These are phyloP conservation scores for Paragyromitra xinjiangensis DNA, from an alignment of 495 filamentous ascomycete species.

Conservation along the genomic window DNA sequence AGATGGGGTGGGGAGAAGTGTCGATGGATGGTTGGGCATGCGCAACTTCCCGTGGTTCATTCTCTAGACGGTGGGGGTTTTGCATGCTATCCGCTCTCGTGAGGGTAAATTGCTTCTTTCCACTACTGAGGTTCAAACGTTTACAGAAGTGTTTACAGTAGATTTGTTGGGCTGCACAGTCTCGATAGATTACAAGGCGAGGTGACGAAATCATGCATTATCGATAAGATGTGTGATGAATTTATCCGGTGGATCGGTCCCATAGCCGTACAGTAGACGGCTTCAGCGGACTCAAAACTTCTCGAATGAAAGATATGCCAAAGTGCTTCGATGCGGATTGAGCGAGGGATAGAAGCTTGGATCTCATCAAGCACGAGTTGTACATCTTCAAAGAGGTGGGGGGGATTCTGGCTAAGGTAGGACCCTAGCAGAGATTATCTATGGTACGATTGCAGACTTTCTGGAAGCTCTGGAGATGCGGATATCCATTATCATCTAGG, in stretches of 20 bases:
- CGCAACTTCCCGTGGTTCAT: background rate
- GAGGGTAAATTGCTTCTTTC: background rate
- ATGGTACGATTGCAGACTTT: background rate
- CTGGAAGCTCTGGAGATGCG: background rate
- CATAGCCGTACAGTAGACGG: background rate
- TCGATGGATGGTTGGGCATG: background rate
- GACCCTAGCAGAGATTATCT: background rate
- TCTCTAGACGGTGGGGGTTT: background rate
- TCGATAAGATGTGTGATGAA: background rate
- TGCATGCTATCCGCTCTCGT: too few species aligned
- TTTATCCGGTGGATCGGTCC: conserved; percentile 4
- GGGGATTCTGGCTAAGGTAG: background rate
- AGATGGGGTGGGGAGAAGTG: background rate
- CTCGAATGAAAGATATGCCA: background rate
- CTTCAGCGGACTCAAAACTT: background rate
- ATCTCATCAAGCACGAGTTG: background rate
- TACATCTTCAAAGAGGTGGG: background rate
- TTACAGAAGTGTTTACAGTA: background rate
- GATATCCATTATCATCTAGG: background rate
- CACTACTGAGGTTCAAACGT: background rate
- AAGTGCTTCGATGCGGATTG: background rate
- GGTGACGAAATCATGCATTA: conserved; percentile 4
- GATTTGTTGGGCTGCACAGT: background rate
- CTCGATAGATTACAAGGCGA: background rate
- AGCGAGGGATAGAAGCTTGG: background rate